phyloP scores from a whole-genome alignment of 306 rosid genomes.

The Cotoneaster glaucophyllus region DNA sequence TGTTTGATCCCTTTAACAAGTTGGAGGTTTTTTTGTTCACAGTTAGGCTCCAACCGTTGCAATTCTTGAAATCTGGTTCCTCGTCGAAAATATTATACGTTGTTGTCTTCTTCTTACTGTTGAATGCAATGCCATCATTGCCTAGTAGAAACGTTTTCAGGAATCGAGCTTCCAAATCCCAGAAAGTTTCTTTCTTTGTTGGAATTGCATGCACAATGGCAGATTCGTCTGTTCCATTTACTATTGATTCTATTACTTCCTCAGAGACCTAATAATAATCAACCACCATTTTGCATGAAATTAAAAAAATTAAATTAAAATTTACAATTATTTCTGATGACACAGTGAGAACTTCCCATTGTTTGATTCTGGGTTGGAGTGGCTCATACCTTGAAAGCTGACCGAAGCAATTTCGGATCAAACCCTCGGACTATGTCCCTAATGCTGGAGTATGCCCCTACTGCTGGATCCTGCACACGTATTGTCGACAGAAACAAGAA shows the following conservation, averaged over 20 bases:
- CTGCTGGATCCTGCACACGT: slow-evolving; percentile 42
- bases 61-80: slow-evolving; percentile 55
- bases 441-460: slow-evolving; percentile 77
- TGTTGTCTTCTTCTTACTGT: slow-evolving; percentile 19
- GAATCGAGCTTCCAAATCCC: slow-evolving; percentile 44
- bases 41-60: slow-evolving; percentile 65
- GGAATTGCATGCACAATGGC: slow-evolving; percentile 56
- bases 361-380: no score
- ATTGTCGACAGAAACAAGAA: background rate
- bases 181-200: slow-evolving; percentile 13
- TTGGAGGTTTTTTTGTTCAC: slow-evolving; percentile 41
- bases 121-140: slow-evolving; percentile 3
- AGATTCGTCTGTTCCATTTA: slow-evolving; percentile 29
- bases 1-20: slow-evolving; percentile 33
- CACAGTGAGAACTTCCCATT: background rate
- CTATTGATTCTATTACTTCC: slow-evolving; percentile 49
- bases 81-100: slow-evolving; percentile 39
- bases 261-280: slow-evolving; percentile 55
- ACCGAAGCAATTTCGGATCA: slow-evolving; percentile 47
- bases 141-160: slow-evolving; percentile 24
- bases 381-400: slow-evolving; percentile 57
- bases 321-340: background rate
- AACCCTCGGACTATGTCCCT: slow-evolving; percentile 56
- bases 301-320: background rate
- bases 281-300: background rate